A percentile compares a stretch with the other conserved stretches of the same genome.
Conservation (phyloP, 2,329 filamentous ascomycete species). For the Amphichorda felina region DNA sequence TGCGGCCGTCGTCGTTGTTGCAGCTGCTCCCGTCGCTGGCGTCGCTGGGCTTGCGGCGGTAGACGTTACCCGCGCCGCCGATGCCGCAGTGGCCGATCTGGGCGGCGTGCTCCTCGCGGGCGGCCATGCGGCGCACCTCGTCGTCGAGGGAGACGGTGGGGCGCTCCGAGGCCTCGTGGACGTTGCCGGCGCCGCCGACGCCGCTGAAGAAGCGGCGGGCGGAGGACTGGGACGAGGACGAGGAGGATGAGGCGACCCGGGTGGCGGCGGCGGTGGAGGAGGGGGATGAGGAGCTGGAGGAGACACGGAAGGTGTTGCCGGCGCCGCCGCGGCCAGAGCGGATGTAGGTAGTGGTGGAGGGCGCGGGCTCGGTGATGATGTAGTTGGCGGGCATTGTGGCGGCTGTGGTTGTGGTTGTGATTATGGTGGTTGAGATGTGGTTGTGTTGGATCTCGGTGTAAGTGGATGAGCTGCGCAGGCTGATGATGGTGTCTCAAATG, state of each 20-base stretch:
- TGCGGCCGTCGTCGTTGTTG: constrained; percentile 13
- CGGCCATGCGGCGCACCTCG: constrained; percentile 28
- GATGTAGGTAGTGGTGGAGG: constrained; percentile 33
- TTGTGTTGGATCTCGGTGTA: not conserved
- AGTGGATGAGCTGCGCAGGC: not conserved
- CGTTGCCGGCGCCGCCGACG: constrained; percentile 56
- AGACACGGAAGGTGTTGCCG: constrained; percentile 41
- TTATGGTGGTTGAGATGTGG: not conserved
- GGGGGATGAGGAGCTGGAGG: constrained; percentile 24
- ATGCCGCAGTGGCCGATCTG: constrained; percentile 48
- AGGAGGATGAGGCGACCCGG: constrained; percentile 19
- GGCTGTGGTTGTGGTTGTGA: not conserved
- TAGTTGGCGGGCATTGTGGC: constrained; percentile 33
- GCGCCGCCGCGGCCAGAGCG: constrained; percentile 44
- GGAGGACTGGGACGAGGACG: constrained; percentile 25
- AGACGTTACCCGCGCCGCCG: constrained; percentile 53
- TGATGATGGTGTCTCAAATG: not conserved
- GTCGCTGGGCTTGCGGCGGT: constrained; percentile 34
- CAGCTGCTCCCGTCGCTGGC: constrained; percentile 7
- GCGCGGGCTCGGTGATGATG: constrained; percentile 35
- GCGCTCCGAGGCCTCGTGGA: constrained; percentile 30
- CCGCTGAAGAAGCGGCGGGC: constrained; percentile 49
- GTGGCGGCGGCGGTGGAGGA: constrained; percentile 33
- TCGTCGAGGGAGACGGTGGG: constrained; percentile 40
- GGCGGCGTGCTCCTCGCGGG: constrained; percentile 18